Percentiles rank a stretch among this genome's conserved stretches.
Evolutionary conservation across 1,284 basidiomycete species (phyloP).

Genomic region (Inonotus hispidus): DNA sequence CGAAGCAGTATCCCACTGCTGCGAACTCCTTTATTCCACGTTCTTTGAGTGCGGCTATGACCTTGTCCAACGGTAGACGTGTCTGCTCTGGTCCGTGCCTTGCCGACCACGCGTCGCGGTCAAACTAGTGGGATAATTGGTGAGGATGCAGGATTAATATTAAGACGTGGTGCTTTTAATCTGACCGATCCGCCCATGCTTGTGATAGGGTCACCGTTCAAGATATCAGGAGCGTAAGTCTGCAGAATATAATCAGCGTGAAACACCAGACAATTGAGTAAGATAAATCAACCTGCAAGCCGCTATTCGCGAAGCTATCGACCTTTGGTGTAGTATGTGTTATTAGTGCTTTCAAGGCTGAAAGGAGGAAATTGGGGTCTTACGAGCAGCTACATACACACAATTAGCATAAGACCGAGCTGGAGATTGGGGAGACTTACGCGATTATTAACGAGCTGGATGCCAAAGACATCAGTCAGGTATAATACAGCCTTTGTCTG

Average conservation of each 20-base stretch:
- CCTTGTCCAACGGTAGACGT: constrained; percentile 48
- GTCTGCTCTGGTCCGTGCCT: constrained; percentile 43
- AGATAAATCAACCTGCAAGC: constrained; percentile 46
- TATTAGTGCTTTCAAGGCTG: not conserved
- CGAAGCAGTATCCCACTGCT: constrained; percentile 68
- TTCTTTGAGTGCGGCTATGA: constrained; percentile 51
- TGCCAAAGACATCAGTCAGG: constrained; percentile 62
- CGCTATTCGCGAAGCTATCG: constrained; percentile 71
- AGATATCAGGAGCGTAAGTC: constrained; percentile 52
- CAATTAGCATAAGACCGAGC: not conserved
- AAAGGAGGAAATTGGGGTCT: not conserved
- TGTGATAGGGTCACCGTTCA: constrained; percentile 54
- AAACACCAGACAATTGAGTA: not conserved
- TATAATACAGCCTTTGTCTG: constrained; percentile 55
- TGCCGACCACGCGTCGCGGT: constrained; percentile 44
- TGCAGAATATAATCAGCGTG: constrained; percentile 17
- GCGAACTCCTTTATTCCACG: constrained; percentile 54
- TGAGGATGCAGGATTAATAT: constrained; percentile 9
- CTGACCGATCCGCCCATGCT: constrained; percentile 33
- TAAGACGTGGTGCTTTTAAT: constrained; percentile 12
- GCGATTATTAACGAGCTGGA: constrained; percentile 49
- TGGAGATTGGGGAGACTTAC: constrained; percentile 26
- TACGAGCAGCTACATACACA: not conserved
- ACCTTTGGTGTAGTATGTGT: constrained; percentile 24
- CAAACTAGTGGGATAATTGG: constrained; percentile 28